phyloP scores from a whole-genome alignment of 768 basidiomycete species.

The Trametes meyenii region DNA sequence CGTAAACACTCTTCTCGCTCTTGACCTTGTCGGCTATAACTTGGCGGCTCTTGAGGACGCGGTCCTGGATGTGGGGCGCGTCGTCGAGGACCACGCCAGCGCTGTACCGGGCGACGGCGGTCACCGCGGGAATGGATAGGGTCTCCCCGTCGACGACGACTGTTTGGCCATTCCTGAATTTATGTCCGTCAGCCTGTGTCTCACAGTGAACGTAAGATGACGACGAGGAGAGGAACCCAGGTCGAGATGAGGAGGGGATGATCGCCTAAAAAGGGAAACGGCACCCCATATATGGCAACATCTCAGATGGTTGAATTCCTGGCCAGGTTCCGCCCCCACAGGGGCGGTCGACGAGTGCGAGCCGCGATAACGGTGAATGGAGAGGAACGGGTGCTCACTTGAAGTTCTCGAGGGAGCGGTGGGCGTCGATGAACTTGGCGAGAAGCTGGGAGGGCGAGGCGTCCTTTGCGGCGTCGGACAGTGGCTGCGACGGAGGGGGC shows the following conservation, averaged over 20 bases:
- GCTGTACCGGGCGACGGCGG: conserved; percentile 71
- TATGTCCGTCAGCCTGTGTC: not conserved
- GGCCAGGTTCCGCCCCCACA: conserved; percentile 5
- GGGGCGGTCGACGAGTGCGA: not conserved
- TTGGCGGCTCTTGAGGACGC: conserved; percentile 63
- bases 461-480: not conserved
- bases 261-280: conserved; percentile 2
- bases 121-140: conserved; percentile 75
- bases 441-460: conserved; percentile 42
- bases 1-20: conserved; percentile 73
- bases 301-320: not conserved
- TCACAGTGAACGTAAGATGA: not conserved
- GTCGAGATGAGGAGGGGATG: no score
- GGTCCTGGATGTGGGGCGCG: conserved; percentile 49
- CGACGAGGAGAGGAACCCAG: not conserved
- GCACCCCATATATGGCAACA: not conserved
- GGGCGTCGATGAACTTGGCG: conserved; percentile 57
- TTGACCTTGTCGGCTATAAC: conserved; percentile 70
- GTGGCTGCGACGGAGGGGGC: not conserved
- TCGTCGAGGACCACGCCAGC: conserved; percentile 54
- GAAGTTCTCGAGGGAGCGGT: conserved; percentile 64
- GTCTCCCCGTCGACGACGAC: conserved; percentile 69
- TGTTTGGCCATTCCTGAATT: conserved; percentile 57
- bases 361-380: not conserved
- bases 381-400: conserved; percentile 45